Evolutionary conservation across 129 eudicot species (phyloP).

Genomic region (Cynara cardunculus): DNA sequence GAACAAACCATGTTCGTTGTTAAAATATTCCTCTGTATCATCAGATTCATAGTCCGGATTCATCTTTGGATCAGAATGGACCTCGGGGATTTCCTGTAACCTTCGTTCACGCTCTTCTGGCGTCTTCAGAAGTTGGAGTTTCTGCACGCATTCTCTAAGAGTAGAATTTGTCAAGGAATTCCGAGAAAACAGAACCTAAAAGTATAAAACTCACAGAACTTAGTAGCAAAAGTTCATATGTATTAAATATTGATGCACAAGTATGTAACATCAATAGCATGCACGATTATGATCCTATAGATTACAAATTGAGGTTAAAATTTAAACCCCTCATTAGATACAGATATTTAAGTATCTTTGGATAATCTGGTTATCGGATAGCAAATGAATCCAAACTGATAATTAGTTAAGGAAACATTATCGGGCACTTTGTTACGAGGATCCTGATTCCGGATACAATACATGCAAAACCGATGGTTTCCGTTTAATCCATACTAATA

Average conservation of each 20-base stretch:
- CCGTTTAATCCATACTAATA: too few relatives aligned
- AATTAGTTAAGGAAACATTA: too few relatives aligned
- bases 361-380: too few relatives aligned
- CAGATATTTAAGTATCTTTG: too few relatives aligned
- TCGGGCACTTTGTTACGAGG: background rate
- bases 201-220: background rate
- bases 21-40: slow-evolving; percentile 46
- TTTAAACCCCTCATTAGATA: background rate
- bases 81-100: slow-evolving; percentile 66
- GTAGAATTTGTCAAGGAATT: slow-evolving; percentile 67
- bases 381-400: too few relatives aligned
- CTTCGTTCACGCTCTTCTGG: slow-evolving; percentile 93
- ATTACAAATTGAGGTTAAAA: background rate
- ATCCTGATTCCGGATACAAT: too few relatives aligned
- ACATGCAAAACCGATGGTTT: background rate
- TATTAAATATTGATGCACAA: background rate
- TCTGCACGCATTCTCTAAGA: slow-evolving; percentile 79
- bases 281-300: too few relatives aligned
- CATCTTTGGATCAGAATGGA: slow-evolving; percentile 92
- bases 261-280: too few relatives aligned
- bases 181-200: background rate
- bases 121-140: slow-evolving; percentile 67
- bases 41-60: slow-evolving; percentile 78
- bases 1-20: slow-evolving; percentile 57
- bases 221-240: background rate